phyloP scores from a whole-genome alignment of 2,329 filamentous ascomycete species.

The Colletotrichum sp. region DNA sequence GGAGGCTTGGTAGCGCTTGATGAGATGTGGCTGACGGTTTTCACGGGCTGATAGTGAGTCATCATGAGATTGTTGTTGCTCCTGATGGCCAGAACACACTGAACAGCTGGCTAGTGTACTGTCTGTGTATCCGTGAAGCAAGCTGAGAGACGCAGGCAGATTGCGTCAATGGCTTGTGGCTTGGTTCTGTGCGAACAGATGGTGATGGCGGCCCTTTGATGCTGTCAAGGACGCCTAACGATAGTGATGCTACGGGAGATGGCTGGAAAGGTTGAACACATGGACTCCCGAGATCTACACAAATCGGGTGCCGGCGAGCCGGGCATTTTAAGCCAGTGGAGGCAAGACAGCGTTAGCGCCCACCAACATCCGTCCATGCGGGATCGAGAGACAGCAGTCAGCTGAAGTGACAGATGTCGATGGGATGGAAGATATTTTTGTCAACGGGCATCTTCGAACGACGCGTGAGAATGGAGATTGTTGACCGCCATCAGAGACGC shows the following conservation, averaged over 20 bases:
- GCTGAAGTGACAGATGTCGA: neutral
- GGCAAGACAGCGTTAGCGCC: neutral
- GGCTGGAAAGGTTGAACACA: neutral
- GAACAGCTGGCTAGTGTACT: neutral
- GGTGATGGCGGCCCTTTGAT: neutral
- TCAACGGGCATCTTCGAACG: neutral
- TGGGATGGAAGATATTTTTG: neutral
- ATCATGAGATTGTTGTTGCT: neutral
- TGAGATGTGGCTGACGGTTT: neutral
- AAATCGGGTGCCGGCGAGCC: neutral
- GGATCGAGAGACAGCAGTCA: neutral
- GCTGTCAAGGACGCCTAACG: neutral
- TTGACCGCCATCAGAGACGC: conserved; percentile 5
- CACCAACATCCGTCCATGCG: neutral
- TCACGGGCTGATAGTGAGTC: neutral
- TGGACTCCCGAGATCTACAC: neutral
- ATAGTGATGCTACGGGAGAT: neutral
- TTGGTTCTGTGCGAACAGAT: neutral
- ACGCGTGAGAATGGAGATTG: neutral
- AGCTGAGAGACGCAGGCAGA: neutral
- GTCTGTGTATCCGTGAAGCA: neutral
- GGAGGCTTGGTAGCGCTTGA: neutral
- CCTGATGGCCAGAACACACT: neutral
- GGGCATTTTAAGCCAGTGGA: neutral
- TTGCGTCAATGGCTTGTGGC: conserved; percentile 12